Percentiles rank a stretch among this genome's conserved stretches.
Evolutionary conservation across 345 rosid species (phyloP).

Genomic region (Moricandia moricandioides): DNA sequence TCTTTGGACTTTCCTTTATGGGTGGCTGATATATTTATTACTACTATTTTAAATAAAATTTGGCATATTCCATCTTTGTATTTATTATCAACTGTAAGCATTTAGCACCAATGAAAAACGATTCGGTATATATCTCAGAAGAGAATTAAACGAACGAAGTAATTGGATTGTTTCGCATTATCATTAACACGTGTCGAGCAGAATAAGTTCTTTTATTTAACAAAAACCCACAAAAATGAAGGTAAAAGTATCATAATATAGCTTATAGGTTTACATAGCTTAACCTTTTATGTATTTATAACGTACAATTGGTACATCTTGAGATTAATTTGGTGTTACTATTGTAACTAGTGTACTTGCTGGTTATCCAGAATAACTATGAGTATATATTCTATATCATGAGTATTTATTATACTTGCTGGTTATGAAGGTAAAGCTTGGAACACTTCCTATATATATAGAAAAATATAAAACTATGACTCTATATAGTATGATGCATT

Average conservation of each 20-base stretch:
- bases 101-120: background rate
- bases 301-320: background rate
- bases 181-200: background rate
- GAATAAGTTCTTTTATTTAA: background rate
- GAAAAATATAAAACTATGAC: too few species aligned
- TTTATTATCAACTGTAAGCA: background rate
- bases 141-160: background rate
- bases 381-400: too few species aligned
- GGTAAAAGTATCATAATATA: background rate
- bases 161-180: background rate
- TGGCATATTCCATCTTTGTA: slow-evolving; percentile 5
- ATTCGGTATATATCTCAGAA: slow-evolving; percentile 14
- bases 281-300: background rate
- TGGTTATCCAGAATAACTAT: too few species aligned
- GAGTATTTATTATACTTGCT: too few species aligned
- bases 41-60: background rate
- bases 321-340: background rate
- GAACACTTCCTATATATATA: too few species aligned
- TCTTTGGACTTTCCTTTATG: background rate
- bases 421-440: too few species aligned
- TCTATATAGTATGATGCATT: background rate
- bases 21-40: background rate
- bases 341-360: background rate
- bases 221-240: background rate
- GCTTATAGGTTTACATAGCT: too few species aligned